Evolutionary conservation across 129 eudicot species (phyloP).

Genomic region (Oenanthe sinensis): DNA sequence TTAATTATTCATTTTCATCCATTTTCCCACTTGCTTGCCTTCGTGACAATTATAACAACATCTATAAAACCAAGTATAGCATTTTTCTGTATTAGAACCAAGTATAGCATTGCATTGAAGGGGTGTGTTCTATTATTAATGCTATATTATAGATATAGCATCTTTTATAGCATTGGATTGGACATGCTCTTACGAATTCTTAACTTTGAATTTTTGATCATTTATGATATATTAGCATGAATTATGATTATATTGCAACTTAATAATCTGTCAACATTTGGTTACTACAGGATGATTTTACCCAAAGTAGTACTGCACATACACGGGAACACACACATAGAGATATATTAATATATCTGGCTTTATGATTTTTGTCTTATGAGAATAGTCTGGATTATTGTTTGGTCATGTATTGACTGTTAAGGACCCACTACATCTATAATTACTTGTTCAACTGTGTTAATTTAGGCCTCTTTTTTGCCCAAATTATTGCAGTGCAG

Average conservation of each 20-base stretch:
- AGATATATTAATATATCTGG: neutral
- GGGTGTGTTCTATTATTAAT: too few species aligned
- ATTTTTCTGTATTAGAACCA: too few species aligned
- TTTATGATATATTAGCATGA: neutral
- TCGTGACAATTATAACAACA: too few species aligned
- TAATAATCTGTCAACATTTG: neutral
- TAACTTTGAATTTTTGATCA: neutral
- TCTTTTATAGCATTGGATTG: too few species aligned
- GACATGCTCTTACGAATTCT: neutral
- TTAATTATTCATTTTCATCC: too few species aligned
- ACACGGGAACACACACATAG: neutral
- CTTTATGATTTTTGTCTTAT: neutral
- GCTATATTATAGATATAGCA: too few species aligned
- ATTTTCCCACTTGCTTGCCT: too few species aligned
- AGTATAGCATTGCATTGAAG: too few species aligned
- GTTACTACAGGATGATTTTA: neutral
- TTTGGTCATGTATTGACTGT: neutral
- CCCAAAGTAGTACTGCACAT: neutral
- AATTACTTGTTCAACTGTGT: neutral
- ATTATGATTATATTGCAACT: neutral
- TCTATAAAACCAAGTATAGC: too few species aligned
- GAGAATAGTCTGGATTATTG: neutral
- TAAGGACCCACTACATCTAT: neutral
- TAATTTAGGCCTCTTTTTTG: neutral
- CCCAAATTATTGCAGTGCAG: conserved; percentile 67